Evolutionary conservation across 352 stramenopile genomes (phyloP).

Genomic region (Blastocystis sp.): DNA sequence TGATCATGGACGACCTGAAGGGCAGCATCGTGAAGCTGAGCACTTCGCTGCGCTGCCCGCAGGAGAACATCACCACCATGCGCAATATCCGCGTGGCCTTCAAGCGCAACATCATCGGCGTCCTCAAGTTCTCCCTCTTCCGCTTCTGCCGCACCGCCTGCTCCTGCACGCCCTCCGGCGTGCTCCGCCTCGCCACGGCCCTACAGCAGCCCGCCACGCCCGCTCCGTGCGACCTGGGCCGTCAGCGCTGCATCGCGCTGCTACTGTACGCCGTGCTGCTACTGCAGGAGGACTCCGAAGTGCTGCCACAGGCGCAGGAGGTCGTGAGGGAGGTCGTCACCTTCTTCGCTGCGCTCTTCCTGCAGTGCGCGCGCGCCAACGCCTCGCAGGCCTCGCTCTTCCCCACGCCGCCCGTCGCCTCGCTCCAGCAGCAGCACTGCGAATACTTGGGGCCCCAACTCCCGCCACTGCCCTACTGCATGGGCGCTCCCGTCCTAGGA

Average conservation of each 20-base stretch:
- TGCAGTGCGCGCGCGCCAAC: not conserved
- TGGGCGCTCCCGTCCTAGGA: not conserved
- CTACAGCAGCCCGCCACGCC: not conserved
- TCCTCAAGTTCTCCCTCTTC: not conserved
- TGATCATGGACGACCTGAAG: constrained; percentile 38
- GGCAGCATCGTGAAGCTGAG: constrained; percentile 9
- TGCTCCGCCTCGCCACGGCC: not conserved
- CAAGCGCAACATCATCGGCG: not conserved
- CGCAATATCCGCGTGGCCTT: constrained; percentile 10
- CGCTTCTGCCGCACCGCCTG: not conserved
- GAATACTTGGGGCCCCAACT: not conserved
- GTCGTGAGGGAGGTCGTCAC: not conserved
- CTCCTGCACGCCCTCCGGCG: not conserved
- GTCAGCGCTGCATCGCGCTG: not conserved
- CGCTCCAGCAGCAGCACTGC: not conserved
- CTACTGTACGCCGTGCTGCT: not conserved
- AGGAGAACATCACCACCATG: constrained; percentile 22
- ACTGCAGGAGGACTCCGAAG: not conserved
- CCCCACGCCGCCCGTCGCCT: not conserved
- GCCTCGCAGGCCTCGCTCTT: not conserved
- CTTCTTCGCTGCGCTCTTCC: not conserved
- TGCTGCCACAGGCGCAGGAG: not conserved
- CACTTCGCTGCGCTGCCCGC: not conserved
- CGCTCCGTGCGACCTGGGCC: not conserved
- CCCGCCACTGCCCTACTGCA: not conserved